Percentiles rank a stretch among this genome's conserved stretches.
Evolutionary conservation across 345 rosid species (phyloP).

Genomic region (Pugionium cornutum): DNA sequence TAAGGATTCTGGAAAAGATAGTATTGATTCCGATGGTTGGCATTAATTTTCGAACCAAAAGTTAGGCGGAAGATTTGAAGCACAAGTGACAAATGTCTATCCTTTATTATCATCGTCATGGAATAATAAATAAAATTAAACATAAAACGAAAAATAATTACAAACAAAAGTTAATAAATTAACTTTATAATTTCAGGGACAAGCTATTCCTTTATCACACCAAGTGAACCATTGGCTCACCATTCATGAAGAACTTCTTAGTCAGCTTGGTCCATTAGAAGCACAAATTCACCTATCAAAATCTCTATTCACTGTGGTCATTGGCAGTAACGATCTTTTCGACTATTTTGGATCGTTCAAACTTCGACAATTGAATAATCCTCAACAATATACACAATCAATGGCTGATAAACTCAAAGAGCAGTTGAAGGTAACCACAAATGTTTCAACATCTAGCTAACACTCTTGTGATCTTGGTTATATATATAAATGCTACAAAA

Average conservation of each 20-base stretch:
- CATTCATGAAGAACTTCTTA: slow-evolving; percentile 36
- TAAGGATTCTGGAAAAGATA: not conserved
- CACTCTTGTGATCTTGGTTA: slow-evolving; percentile 1
- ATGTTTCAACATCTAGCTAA: not conserved
- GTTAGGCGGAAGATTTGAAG: slow-evolving; percentile 21
- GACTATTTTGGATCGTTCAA: slow-evolving; percentile 48
- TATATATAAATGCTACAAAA: too few relatives aligned
- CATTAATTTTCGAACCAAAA: slow-evolving; percentile 1
- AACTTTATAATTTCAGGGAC: slow-evolving; percentile 31
- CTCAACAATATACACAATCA: slow-evolving; percentile 45
- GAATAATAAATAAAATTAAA: too few relatives aligned
- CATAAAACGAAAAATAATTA: too few relatives aligned
- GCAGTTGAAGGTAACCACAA: slow-evolving; percentile 59
- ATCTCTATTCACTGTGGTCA: slow-evolving; percentile 53
- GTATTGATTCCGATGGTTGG: slow-evolving; percentile 9
- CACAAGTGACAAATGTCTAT: not conserved
- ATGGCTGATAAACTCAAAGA: slow-evolving; percentile 54
- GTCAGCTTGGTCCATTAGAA: slow-evolving; percentile 38
- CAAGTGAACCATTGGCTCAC: slow-evolving; percentile 55
- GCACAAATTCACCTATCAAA: slow-evolving; percentile 46
- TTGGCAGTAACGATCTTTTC: slow-evolving; percentile 71
- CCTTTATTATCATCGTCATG: not conserved
- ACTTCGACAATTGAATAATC: slow-evolving; percentile 39
- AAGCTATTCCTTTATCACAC: slow-evolving; percentile 47
- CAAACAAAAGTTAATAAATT: not conserved